Evolutionary conservation across 331 rosid species (phyloP).

Genomic region (Acacia pycnantha): DNA sequence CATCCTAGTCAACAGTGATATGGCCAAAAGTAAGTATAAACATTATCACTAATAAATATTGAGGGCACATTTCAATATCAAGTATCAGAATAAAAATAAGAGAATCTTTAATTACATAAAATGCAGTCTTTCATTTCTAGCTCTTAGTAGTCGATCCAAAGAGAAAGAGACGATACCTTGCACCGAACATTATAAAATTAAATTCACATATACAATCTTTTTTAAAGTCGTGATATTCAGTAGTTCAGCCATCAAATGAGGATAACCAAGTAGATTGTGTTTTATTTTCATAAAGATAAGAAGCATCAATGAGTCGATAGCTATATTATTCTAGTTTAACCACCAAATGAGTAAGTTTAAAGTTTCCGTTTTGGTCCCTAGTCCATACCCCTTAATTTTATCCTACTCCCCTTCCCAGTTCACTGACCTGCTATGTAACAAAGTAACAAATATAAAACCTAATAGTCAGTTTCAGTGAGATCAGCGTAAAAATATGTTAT

Average conservation of each 20-base stretch:
- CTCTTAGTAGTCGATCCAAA: not conserved
- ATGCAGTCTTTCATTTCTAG: not conserved
- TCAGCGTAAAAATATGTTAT: constrained; percentile 18
- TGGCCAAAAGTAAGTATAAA: constrained; percentile 20
- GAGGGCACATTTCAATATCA: not conserved
- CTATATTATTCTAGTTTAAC: not conserved
- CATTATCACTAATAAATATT: not conserved
- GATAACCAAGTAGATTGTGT: not conserved
- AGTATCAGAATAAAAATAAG: not conserved
- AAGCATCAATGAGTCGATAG: not conserved
- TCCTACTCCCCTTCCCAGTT: not conserved
- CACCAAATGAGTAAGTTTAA: not conserved
- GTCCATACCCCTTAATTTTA: not conserved
- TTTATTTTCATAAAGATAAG: not conserved
- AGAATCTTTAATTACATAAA: not conserved
- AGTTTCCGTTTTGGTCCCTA: not conserved
- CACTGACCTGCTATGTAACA: not conserved
- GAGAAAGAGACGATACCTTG: not conserved
- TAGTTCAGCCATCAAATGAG: not conserved
- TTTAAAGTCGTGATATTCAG: not conserved
- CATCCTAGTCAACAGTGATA: constrained; percentile 55
- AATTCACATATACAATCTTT: not conserved
- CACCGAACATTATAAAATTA: not conserved
- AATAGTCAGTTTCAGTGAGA: constrained; percentile 1
- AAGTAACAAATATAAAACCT: not conserved